Evolutionary conservation across 257 asterid species (phyloP).

Genomic region (Fraxinus quadrangulata): DNA sequence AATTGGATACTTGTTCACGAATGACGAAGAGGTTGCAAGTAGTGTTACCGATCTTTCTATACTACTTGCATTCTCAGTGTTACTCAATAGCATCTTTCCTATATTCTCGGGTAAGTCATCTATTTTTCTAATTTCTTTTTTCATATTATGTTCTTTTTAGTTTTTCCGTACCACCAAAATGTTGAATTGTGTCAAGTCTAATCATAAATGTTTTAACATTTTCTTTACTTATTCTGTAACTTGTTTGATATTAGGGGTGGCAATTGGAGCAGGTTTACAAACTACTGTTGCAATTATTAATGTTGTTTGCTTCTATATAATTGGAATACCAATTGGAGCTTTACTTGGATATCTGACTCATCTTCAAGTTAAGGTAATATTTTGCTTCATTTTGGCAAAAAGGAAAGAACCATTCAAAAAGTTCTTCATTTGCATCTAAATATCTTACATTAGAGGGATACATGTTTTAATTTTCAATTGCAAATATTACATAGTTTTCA

Average conservation of each 20-base stretch:
- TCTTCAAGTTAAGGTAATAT: conserved; percentile 41
- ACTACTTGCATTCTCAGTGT: conserved; percentile 48
- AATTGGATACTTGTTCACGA: conserved; percentile 52
- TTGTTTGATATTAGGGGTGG: conserved; percentile 40
- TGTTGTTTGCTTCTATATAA: conserved; percentile 46
- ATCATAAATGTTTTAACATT: too few relatives aligned
- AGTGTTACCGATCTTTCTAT: conserved; percentile 47
- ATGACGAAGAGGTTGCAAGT: conserved; percentile 44
- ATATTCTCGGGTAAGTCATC: conserved; percentile 49
- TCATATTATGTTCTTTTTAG: not conserved
- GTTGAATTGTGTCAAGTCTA: too few relatives aligned
- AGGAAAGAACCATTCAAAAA: too few relatives aligned
- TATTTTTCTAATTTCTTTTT: not conserved
- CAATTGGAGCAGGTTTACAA: conserved; percentile 58
- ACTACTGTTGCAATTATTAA: conserved; percentile 48
- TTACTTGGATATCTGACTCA: conserved; percentile 47
- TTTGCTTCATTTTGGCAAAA: not conserved
- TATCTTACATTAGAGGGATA: too few relatives aligned
- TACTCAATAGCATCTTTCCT: conserved; percentile 57
- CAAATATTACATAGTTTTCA: too few relatives aligned
- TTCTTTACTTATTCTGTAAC: too few relatives aligned
- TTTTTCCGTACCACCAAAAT: not conserved
- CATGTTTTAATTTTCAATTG: too few relatives aligned
- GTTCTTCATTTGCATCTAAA: too few relatives aligned
- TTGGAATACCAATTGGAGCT: conserved; percentile 59